Percentiles rank a stretch among this genome's conserved stretches.
These are phyloP conservation scores for Apiospora sp. DNA, from an alignment of 2,329 filamentous ascomycete genomes.

Conservation along the genomic window DNA sequence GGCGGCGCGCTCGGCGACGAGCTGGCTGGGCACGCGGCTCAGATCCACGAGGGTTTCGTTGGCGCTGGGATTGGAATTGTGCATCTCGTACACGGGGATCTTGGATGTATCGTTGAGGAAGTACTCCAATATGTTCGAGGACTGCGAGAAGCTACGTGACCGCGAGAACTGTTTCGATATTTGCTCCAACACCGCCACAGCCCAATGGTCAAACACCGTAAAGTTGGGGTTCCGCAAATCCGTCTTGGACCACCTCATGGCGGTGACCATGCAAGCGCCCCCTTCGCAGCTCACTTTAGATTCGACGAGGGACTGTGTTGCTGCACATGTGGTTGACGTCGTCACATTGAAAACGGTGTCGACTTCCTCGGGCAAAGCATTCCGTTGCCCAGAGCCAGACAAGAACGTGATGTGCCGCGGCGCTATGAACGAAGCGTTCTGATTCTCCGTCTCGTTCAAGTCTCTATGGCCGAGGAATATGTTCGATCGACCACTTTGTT, in stretches of 20 bases:
- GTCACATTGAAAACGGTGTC: background rate
- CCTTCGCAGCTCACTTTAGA: background rate
- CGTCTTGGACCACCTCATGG: background rate
- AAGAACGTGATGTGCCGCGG: background rate
- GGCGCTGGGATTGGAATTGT: background rate
- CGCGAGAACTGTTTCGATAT: background rate
- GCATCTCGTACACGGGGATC: background rate
- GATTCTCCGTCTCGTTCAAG: conserved; percentile 10
- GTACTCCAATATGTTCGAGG: background rate
- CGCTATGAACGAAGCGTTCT: background rate
- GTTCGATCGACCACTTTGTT: background rate
- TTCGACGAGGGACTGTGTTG: background rate
- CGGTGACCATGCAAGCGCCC: background rate
- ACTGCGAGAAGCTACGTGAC: background rate
- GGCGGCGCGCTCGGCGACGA: conserved; percentile 3
- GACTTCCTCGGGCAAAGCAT: background rate
- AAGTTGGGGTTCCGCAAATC: background rate
- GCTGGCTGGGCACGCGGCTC: background rate
- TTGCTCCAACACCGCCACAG: background rate
- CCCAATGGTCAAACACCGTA: background rate
- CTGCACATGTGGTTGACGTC: background rate
- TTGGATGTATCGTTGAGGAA: background rate
- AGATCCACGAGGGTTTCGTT: background rate
- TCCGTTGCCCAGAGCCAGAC: background rate
- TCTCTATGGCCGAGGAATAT: background rate